A percentile compares a stretch with the other conserved stretches of the same genome.
Evolutionary conservation across 2,329 filamentous ascomycete genomes (phyloP).

Genomic region (Penicillium griseofulvum): DNA sequence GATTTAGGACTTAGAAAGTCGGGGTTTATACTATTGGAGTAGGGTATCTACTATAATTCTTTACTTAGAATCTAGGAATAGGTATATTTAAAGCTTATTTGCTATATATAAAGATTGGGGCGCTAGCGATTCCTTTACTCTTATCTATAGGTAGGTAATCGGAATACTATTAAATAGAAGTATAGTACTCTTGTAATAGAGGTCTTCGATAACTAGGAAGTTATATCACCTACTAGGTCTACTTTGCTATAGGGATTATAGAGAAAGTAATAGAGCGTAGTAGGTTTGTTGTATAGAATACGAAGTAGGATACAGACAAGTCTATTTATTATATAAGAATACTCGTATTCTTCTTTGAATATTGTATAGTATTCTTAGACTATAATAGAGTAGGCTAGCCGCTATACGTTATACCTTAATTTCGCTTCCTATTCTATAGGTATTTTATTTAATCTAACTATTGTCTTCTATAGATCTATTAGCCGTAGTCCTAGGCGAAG

Average conservation of each 20-base stretch:
- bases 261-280: constrained; percentile 25
- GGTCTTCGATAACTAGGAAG: background rate
- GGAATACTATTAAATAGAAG: background rate
- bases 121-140: background rate
- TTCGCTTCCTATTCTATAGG: constrained; percentile 10
- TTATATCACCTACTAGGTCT: background rate
- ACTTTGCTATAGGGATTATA: constrained; percentile 18
- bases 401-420: constrained; percentile 21
- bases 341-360: background rate
- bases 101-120: background rate
- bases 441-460: constrained; percentile 13
- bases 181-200: background rate
- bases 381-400: constrained; percentile 6
- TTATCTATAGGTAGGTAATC: background rate
- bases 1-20: background rate
- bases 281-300: constrained; percentile 21
- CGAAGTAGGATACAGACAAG: constrained; percentile 5
- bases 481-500: constrained; percentile 12
- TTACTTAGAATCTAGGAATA: background rate
- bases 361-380: constrained; percentile 1
- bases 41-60: background rate
- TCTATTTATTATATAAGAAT: background rate
- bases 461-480: constrained; percentile 19
- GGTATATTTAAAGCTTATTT: background rate
- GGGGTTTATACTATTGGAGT: background rate